phyloP scores from a whole-genome alignment of 176 grass and related monocot species.

The Chloris gayana region DNA sequence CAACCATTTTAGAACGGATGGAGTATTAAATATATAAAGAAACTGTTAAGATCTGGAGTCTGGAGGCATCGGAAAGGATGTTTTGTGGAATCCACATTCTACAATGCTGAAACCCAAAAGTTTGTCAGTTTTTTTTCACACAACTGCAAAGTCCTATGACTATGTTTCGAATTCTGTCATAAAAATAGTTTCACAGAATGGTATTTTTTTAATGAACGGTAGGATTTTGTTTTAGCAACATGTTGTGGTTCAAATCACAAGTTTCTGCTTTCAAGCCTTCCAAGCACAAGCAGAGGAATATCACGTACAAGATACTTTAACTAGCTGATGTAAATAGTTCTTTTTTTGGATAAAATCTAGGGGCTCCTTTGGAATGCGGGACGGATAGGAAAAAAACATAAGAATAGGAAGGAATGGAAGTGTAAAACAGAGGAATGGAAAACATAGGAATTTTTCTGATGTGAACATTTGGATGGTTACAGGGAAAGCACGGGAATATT shows the following conservation, averaged over 20 bases:
- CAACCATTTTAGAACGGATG: no score
- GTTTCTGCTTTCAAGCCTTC: neutral
- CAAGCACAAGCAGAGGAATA: neutral
- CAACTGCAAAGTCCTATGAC: neutral
- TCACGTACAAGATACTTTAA: neutral
- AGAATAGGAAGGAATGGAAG: no score
- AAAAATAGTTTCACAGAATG: neutral
- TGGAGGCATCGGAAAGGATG: neutral
- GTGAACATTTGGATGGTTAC: no score
- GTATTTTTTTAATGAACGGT: neutral
- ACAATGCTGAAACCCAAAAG: neutral
- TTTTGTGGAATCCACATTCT: neutral
- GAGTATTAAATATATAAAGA: neutral
- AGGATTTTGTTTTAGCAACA: neutral
- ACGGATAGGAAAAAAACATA: no score
- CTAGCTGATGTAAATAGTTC: neutral
- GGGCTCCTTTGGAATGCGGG: no score
- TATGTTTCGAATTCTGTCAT: neutral
- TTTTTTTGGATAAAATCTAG: no score
- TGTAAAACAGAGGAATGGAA: no score
- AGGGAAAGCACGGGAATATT: no score
- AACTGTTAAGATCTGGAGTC: neutral
- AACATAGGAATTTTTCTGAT: no score
- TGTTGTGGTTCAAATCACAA: neutral
- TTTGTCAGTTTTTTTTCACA: neutral